Percentiles rank a stretch among this genome's conserved stretches.
These are phyloP conservation scores for Colletotrichum lupini DNA, from an alignment of 2,329 filamentous ascomycete species.

Conservation along the genomic window DNA sequence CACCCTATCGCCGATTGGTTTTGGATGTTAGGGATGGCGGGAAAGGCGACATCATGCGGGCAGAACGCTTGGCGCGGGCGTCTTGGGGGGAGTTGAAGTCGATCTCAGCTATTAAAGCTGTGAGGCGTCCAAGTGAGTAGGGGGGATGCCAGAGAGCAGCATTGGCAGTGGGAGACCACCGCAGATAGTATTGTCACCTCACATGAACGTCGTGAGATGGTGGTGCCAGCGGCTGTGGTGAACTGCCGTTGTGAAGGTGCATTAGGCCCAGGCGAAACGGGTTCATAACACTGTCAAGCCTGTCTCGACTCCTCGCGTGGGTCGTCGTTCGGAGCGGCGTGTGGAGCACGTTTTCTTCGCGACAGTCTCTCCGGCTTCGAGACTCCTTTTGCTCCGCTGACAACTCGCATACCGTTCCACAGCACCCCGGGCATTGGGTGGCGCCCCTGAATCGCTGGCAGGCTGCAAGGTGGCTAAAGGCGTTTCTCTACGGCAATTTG, in stretches of 20 bases:
- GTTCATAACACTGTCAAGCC: constrained; percentile 4
- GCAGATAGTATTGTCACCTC: constrained; percentile 7
- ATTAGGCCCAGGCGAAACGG: constrained; percentile 4
- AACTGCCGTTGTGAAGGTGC: constrained; percentile 1
- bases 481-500: not conserved
- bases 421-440: not conserved
- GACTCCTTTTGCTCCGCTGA: constrained; percentile 6
- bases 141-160: not conserved
- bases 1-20: constrained; percentile 25
- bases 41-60: constrained; percentile 33
- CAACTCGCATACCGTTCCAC: constrained; percentile 3
- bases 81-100: constrained; percentile 17
- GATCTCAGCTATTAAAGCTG: not conserved
- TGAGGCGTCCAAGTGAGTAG: not conserved
- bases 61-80: constrained; percentile 34
- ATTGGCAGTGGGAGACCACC: constrained; percentile 14
- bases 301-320: constrained; percentile 7
- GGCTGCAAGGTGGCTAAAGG: not conserved
- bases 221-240: constrained; percentile 27
- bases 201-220: constrained; percentile 30
- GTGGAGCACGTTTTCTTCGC: not conserved
- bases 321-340: constrained; percentile 2
- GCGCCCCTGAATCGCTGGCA: not conserved
- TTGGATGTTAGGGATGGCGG: constrained; percentile 24
- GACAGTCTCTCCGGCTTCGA: not conserved